Base-by-base conservation (phyloP, 495 filamentous ascomycete genomes). In the Lichenothelia convexa region DNA sequence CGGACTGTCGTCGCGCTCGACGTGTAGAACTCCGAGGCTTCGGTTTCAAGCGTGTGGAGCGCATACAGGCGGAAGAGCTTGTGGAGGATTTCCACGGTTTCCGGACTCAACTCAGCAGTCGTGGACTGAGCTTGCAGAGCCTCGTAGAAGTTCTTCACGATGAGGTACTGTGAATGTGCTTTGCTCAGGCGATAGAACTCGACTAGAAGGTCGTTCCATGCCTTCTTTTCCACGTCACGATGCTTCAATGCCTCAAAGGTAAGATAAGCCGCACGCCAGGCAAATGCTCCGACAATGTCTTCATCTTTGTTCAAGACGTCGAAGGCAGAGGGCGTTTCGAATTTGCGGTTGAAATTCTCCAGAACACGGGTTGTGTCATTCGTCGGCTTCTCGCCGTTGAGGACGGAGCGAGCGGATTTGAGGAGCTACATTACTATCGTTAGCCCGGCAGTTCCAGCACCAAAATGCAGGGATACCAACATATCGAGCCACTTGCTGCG, bases 401-500 rank as follows among this genome's bases (percentile, higher is more conserved):
- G 55, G 2, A 78, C 72, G 13, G 70, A 60, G 27, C 74, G 68
- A 2, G 74, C 74, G 31, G 70, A 68, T 57, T 75, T 75, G 33
- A 75, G 58, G 24, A 75, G 60, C 30, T 50, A 30, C 4, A 21
- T 7, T 9, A 29, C 24, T 29, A 32, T 43, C 19, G 45, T 50
- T 34, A 47, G 13, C 29, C 6, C 11, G n/a, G n/a, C 4, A 11
- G 2, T 34, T n/a, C 8, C 13, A 21, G 31, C 13, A 38, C 26
- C n/a, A 21, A 26, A 41, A 24, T 29, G 15, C 13, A 19, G 20
- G 30, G 26, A 8, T 12, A 48, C 56, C 41, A 52, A 66, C 59
- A 45, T 80, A 80, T 43, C 75, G 63, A 3, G 75, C 71, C n/a
- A 80, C 76, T 59, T 84, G 78, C 46, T 82, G 78, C 22, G 73